These are phyloP conservation scores for Boletus rubropictus DNA, from an alignment of 768 basidiomycete species.

Conservation along the genomic window DNA sequence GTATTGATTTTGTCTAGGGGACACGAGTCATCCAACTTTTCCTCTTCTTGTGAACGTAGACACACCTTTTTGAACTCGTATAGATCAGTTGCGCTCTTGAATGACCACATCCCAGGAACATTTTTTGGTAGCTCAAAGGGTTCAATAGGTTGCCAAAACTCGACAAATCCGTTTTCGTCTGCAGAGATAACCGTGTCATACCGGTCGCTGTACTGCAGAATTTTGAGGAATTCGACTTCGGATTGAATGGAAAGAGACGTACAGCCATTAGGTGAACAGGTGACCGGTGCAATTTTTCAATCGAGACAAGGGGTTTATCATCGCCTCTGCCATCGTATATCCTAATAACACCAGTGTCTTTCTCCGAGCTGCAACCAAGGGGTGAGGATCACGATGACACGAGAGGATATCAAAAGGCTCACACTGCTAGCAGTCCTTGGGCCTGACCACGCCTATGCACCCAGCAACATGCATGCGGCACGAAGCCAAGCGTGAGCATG, in stretches of 20 bases:
- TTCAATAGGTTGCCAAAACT: constrained; percentile 92
- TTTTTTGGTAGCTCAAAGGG: constrained; percentile 82
- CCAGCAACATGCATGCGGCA: constrained; percentile 90
- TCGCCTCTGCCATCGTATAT: constrained; percentile 92
- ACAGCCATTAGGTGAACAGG: constrained; percentile 92
- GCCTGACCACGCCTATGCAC: constrained; percentile 87
- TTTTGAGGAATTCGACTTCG: background rate
- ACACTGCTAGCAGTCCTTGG: constrained; percentile 85
- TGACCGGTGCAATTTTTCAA: constrained; percentile 75
- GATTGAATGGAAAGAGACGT: constrained; percentile 26
- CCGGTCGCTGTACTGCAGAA: constrained; percentile 74
- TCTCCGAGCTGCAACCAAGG: constrained; percentile 61
- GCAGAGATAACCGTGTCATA: constrained; percentile 92
- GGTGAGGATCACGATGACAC: constrained; percentile 7
- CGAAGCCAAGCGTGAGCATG: constrained; percentile 85
- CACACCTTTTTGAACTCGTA: constrained; percentile 97
- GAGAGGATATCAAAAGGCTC: constrained; percentile 30
- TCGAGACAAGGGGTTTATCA: constrained; percentile 66
- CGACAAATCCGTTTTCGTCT: constrained; percentile 90
- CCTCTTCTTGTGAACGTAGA: background rate
- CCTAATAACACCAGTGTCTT: constrained; percentile 64
- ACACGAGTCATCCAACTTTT: background rate
- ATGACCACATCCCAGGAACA: constrained; percentile 78
- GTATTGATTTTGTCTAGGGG: constrained; percentile 78
- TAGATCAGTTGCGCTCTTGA: constrained; percentile 85